Conservation (phyloP, 257 asterid genomes). For the Gardenia jasminoides region DNA sequence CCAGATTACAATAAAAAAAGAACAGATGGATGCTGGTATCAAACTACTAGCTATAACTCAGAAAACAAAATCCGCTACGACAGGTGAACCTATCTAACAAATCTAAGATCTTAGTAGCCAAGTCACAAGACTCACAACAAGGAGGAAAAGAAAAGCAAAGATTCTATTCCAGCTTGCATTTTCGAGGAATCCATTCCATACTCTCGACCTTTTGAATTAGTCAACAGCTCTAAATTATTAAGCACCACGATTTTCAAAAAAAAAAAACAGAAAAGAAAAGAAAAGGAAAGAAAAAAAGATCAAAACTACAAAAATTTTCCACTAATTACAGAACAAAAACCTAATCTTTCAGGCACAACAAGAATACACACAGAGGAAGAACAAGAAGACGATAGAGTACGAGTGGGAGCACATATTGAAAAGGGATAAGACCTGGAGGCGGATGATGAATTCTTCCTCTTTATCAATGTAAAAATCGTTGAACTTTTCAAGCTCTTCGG, state of each 20-base stretch:
- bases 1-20: not conserved
- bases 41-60: not conserved
- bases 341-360: not conserved
- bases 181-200: too few relatives aligned
- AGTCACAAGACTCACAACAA: not conserved
- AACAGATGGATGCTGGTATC: not conserved
- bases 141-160: not conserved
- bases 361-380: not conserved
- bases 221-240: too few relatives aligned
- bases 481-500: constrained; percentile 77
- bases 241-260: too few relatives aligned
- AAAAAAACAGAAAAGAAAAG: not conserved
- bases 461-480: constrained; percentile 94
- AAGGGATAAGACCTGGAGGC: constrained; percentile 57
- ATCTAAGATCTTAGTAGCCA: not conserved
- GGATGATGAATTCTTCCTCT: constrained; percentile 88
- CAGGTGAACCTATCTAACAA: not conserved
- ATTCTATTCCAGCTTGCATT: not conserved
- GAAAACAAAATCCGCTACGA: not conserved
- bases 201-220: too few relatives aligned
- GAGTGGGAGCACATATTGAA: not conserved
- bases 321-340: not conserved
- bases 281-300: not conserved
- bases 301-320: not conserved
- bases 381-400: not conserved